Conservation (phyloP, 2,329 filamentous ascomycete species). For the Furcasterigmium sp. region DNA sequence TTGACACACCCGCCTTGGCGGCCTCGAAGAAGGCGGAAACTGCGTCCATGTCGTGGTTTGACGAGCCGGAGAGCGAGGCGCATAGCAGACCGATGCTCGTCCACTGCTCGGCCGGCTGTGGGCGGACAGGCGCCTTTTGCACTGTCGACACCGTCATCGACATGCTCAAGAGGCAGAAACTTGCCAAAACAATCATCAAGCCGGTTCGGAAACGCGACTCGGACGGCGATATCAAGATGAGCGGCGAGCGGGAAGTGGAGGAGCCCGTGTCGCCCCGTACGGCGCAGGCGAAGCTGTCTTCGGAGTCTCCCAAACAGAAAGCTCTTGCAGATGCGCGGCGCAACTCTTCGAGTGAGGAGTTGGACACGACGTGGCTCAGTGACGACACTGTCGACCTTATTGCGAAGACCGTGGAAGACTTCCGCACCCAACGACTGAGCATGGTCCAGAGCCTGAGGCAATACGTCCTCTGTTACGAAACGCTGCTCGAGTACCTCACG, state of each 20-base stretch:
- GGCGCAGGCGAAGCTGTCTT: conserved; percentile 14
- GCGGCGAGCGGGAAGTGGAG: conserved; percentile 19
- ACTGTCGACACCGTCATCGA: conserved; percentile 94
- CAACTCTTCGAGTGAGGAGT: conserved; percentile 6
- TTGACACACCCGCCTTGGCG: conserved; percentile 34
- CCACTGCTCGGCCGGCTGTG: conserved; percentile 94
- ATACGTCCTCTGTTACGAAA: conserved; percentile 96
- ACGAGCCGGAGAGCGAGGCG: conserved; percentile 53
- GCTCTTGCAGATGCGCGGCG: conserved; percentile 8
- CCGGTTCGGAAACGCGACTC: conserved; percentile 19
- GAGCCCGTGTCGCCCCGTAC: conserved; percentile 22
- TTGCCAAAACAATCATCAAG: conserved; percentile 23
- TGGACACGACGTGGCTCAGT: conserved; percentile 60
- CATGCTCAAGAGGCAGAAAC: conserved; percentile 84
- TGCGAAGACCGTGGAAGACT: conserved; percentile 83
- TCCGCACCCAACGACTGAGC: conserved; percentile 79
- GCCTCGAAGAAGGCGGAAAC: conserved; percentile 21
- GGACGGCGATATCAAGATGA: conserved; percentile 45
- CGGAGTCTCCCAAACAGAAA: conserved; percentile 4
- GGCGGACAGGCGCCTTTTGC: conserved; percentile 92
- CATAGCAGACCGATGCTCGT: conserved; percentile 71
- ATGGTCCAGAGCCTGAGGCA: conserved; percentile 96
- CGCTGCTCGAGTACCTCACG: conserved; percentile 78
- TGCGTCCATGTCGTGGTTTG: conserved; percentile 38
- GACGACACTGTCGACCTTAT: conserved; percentile 73